Percentiles rank a stretch among this genome's conserved stretches.
phyloP scores from a whole-genome alignment of 768 basidiomycete species.

The Rickenella mellea region DNA sequence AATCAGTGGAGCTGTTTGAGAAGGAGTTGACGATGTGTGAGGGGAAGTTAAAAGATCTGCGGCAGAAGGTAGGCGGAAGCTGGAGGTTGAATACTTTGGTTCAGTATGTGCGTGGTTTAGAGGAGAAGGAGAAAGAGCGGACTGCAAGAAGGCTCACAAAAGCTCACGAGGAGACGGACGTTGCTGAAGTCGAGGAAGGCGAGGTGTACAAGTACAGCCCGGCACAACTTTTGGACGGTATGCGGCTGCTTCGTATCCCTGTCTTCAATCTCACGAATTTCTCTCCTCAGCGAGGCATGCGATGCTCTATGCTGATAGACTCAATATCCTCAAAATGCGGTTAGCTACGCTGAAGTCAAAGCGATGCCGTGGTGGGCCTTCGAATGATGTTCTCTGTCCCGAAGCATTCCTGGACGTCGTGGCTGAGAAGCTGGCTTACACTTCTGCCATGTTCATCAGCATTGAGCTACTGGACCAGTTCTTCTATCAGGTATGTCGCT shows the following conservation, averaged over 20 bases:
- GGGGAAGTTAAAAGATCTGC: conserved; percentile 75
- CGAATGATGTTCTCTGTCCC: conserved; percentile 85
- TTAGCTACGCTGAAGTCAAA: conserved; percentile 80
- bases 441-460: conserved; percentile 97
- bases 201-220: conserved; percentile 89
- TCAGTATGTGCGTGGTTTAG: conserved; percentile 70
- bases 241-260: conserved; percentile 14
- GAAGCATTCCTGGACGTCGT: conserved; percentile 96
- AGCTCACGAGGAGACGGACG: conserved; percentile 25
- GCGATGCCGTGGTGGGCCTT: conserved; percentile 80
- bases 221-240: conserved; percentile 87
- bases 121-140: conserved; percentile 65
- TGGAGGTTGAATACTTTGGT: conserved; percentile 71
- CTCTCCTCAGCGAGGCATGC: conserved; percentile 73
- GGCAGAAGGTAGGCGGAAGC: conserved; percentile 80
- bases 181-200: conserved; percentile 28
- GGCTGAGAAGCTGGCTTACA: conserved; percentile 92
- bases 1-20: conserved; percentile 72
- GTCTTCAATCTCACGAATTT: conserved; percentile 8
- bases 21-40: conserved; percentile 82
- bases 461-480: conserved; percentile 97
- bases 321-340: conserved; percentile 78
- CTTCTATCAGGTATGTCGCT: conserved; percentile 81
- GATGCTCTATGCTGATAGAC: conserved; percentile 74
- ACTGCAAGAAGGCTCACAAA: conserved; percentile 40